A percentile compares a stretch with the other conserved stretches of the same genome.
These are phyloP conservation scores for Fraxinus platypoda DNA, from an alignment of 305 asterid genomes.

Conservation along the genomic window DNA sequence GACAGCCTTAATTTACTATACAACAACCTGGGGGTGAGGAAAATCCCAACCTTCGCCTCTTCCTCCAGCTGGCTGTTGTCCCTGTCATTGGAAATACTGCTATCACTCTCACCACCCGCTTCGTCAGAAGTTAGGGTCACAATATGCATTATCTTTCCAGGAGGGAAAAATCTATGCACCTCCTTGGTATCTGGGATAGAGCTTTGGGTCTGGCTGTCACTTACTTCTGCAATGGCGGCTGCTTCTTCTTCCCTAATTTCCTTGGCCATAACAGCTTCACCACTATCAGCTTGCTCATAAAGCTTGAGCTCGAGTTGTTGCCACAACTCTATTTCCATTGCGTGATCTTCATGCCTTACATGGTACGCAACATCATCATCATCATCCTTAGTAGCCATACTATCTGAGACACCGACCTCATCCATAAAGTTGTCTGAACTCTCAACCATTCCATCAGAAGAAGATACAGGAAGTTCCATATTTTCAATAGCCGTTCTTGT, in stretches of 20 bases:
- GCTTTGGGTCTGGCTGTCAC: constrained; percentile 43
- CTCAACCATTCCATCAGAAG: constrained; percentile 34
- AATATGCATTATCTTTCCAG: constrained; percentile 86
- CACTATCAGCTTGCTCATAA: constrained; percentile 45
- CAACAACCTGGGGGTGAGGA: constrained; percentile 68
- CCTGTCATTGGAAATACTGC: constrained; percentile 25
- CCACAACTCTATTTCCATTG: constrained; percentile 93
- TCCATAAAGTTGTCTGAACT: constrained; percentile 27
- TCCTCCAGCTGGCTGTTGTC: constrained; percentile 25
- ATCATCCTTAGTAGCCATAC: constrained; percentile 27
- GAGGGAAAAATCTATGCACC: constrained; percentile 87
- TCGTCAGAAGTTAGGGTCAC: constrained; percentile 57
- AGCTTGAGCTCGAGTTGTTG: constrained; percentile 91
- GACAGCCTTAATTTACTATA: constrained; percentile 87
- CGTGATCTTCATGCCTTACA: constrained; percentile 53
- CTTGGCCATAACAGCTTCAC: constrained; percentile 47
- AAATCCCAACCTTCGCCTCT: constrained; percentile 58
- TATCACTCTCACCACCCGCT: constrained; percentile 30
- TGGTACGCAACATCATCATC: constrained; percentile 43
- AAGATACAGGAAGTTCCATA: constrained; percentile 48
- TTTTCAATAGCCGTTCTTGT: constrained; percentile 29
- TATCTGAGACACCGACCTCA: constrained; percentile 32
- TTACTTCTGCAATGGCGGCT: constrained; percentile 65
- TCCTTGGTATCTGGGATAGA: constrained; percentile 65
- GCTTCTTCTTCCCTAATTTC: constrained; percentile 90